Base-by-base conservation (phyloP, 176 grass and related monocot genomes). In the Carex kokanica region DNA sequence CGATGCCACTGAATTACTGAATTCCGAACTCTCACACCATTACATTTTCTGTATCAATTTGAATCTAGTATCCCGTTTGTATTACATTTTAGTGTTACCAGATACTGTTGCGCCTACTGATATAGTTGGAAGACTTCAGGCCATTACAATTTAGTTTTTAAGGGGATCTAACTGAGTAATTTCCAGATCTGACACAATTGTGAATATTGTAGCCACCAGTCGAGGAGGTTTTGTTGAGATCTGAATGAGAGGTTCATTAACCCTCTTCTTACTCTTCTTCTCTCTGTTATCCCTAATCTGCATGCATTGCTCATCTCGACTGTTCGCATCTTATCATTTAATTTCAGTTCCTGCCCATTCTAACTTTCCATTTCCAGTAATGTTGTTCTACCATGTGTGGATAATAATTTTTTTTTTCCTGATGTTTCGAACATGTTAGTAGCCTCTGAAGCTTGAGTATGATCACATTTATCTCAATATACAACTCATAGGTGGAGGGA, bases 161-260 rank as follows among this genome's bases (percentile, higher is more conserved):
- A 31, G 5, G 25, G 25, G 14, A 78, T 78, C 73, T 78, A 77
- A 78, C 21, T 74, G 4, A 36, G 21, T 74, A 74, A 74, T 74
- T 27, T 53, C 43, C 2, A 15, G 73, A 78, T 78, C 73, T 78
- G 51, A 54, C 14, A 55, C 51, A 34, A 53, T 77, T 54, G 2
- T 29, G 73, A 77, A 31, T 77, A 16, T 56, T 25, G 5, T 78
- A 55, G 52, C 23, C 17, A 55, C 23, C 23, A 54, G 47, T 75
- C 13, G 6, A 8, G 24, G 73, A 17, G 24, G 14, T 55, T 78
- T 77, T 25, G 73, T 78, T 78, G 24, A 78, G 49, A 78, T 78
- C 73, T 78, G 73, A 78, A 16, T 78, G 15, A 78, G 73, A 78
- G 67, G 34, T 71, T 78, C 24, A 78, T 56, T 78, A 53, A n/a